Evolutionary conservation across 2,329 filamentous ascomycete genomes (phyloP).

Genomic region (Fusarium fujikuroi): DNA sequence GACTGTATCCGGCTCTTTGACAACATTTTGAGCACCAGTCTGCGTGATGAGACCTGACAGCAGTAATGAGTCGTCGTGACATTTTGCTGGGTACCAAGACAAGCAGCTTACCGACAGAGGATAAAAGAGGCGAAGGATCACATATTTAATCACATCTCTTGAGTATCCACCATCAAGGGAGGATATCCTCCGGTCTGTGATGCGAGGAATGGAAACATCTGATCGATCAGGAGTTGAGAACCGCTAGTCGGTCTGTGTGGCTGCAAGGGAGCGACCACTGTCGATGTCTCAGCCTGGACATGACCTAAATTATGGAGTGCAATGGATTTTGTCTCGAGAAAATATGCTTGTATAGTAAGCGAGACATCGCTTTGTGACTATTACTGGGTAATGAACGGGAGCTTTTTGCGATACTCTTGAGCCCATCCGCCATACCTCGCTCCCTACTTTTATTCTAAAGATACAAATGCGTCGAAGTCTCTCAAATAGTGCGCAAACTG

Average conservation of each 20-base stretch:
- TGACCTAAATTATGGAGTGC: too few species aligned
- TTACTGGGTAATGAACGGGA: not conserved
- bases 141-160: accelerated
- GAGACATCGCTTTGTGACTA: not conserved
- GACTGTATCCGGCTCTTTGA: not conserved
- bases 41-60: not conserved
- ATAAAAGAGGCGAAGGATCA: accelerated
- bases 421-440: too few species aligned
- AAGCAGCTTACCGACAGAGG: not conserved
- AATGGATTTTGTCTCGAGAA: not conserved
- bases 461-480: not conserved
- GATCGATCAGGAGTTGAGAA: not conserved
- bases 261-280: not conserved
- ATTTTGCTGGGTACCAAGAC: not conserved
- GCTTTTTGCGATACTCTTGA: too few species aligned
- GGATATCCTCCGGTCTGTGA: not conserved
- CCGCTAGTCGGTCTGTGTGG: not conserved
- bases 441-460: too few species aligned
- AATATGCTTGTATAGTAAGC: not conserved
- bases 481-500: accelerated
- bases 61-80: not conserved
- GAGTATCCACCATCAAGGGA: too few species aligned
- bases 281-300: not conserved
- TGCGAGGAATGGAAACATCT: not conserved
- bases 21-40: accelerated